Conservation (phyloP, 768 basidiomycete species). For the Suillus spraguei region DNA sequence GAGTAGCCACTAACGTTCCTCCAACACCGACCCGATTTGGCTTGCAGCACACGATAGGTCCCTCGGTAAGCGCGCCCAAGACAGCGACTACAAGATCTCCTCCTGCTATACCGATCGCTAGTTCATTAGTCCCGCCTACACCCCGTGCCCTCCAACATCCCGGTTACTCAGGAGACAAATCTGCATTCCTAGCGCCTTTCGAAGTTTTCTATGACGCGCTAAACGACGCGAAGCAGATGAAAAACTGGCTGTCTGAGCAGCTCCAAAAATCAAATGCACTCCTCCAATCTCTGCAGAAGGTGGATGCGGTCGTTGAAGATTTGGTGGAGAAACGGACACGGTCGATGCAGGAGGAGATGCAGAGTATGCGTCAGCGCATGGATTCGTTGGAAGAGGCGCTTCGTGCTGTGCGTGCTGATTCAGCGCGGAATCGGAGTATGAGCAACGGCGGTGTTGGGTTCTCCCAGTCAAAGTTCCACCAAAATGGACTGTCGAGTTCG, state of each 20-base stretch:
- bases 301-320: slow-evolving; percentile 59
- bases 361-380: slow-evolving; percentile 58
- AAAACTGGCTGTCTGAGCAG: slow-evolving; percentile 75
- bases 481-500: slow-evolving; percentile 38
- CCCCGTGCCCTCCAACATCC: slow-evolving; percentile 66
- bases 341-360: slow-evolving; percentile 63
- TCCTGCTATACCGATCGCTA: slow-evolving; percentile 70
- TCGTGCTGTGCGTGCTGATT: slow-evolving; percentile 29
- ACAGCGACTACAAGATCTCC: slow-evolving; percentile 47
- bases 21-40: slow-evolving; percentile 71
- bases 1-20: slow-evolving; percentile 63
- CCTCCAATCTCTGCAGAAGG: slow-evolving; percentile 53
- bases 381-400: slow-evolving; percentile 66
- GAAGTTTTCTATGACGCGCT: slow-evolving; percentile 85
- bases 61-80: slow-evolving; percentile 30
- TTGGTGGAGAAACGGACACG: slow-evolving; percentile 64
- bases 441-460: slow-evolving; percentile 16
- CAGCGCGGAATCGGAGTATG: slow-evolving; percentile 19
- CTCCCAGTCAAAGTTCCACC: slow-evolving; percentile 31
- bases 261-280: slow-evolving; percentile 62
- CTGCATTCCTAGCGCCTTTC: slow-evolving; percentile 81
- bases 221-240: slow-evolving; percentile 77
- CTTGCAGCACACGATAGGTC: slow-evolving; percentile 36
- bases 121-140: slow-evolving; percentile 66
- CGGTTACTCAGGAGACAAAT: slow-evolving; percentile 63